A percentile compares a stretch with the other conserved stretches of the same genome.
Evolutionary conservation across 2,329 filamentous ascomycete genomes (phyloP).

Genomic region (Elsinoe arachidis): DNA sequence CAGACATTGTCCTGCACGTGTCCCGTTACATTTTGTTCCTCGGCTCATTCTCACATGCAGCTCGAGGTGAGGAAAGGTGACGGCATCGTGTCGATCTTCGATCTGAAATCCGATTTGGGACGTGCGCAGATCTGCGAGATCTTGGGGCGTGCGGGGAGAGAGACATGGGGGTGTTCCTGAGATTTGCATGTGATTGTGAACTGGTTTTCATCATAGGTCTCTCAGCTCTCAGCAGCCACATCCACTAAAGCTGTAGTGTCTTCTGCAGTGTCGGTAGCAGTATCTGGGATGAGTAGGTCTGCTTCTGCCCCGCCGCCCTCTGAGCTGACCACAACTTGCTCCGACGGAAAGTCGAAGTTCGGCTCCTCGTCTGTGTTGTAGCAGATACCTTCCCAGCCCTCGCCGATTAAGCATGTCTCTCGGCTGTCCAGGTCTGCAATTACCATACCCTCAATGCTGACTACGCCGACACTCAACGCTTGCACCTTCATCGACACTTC

Average conservation of each 20-base stretch:
- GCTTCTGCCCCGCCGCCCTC: not conserved
- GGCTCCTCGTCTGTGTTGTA: not conserved
- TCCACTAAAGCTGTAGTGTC: not conserved
- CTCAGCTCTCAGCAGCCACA: not conserved
- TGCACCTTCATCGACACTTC: conserved; percentile 1
- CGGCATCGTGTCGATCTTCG: conserved; percentile 5
- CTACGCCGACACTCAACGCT: not conserved
- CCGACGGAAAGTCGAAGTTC: not conserved
- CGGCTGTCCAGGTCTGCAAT: conserved; percentile 7
- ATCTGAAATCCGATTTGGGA: conserved; percentile 6
- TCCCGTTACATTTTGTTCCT: not conserved
- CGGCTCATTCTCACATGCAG: conserved; percentile 9
- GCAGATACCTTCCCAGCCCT: conserved; percentile 11
- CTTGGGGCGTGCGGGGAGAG: not conserved
- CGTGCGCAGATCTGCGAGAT: conserved; percentile 6
- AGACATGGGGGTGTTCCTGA: not conserved
- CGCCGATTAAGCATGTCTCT: conserved; percentile 11
- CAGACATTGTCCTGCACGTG: not conserved
- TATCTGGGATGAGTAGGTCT: not conserved
- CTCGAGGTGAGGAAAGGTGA: not conserved
- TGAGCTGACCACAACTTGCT: not conserved
- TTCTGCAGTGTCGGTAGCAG: not conserved
- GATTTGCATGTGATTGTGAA: not conserved
- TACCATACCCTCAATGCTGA: conserved; percentile 9
- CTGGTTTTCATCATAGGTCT: not conserved